A percentile compares a stretch with the other conserved stretches of the same genome.
Evolutionary conservation across 2,329 filamentous ascomycete genomes (phyloP).

Genomic region (Diaporthe citrichinensis): DNA sequence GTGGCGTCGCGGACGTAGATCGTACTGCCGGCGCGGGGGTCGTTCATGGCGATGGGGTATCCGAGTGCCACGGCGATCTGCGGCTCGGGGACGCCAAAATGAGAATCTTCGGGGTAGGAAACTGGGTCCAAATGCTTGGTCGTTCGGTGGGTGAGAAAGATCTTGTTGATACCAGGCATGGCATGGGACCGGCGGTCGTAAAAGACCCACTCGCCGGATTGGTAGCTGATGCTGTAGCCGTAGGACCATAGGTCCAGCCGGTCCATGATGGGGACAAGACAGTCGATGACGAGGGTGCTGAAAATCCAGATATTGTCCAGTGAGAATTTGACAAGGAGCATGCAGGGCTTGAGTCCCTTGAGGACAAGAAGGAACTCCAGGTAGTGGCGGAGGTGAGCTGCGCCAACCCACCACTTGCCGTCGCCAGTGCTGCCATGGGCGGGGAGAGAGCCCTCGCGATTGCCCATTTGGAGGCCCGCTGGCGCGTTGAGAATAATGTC

Average conservation of each 20-base stretch:
- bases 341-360: background rate
- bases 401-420: background rate
- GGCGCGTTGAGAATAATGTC: background rate
- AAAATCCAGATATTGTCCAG: background rate
- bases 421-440: too few relatives aligned
- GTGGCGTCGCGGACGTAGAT: background rate
- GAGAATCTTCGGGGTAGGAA: background rate
- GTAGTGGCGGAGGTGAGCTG: background rate
- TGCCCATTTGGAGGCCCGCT: background rate
- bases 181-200: background rate
- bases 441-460: too few relatives aligned
- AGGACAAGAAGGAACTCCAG: background rate
- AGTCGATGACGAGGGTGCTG: background rate
- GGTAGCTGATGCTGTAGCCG: background rate
- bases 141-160: background rate
- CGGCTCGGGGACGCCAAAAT: background rate
- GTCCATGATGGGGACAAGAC: background rate
- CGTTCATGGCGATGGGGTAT: background rate
- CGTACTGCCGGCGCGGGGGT: fast-evolving
- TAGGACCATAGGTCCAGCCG: background rate
- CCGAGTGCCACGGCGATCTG: background rate
- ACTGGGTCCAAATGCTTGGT: background rate
- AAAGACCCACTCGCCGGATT: background rate
- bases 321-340: background rate
- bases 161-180: background rate